Evolutionary conservation across 805 yeast genomes (phyloP), one percentile per base, ranked within the genome.

Genomic region (Cyberlindnera meyerae): DNA sequence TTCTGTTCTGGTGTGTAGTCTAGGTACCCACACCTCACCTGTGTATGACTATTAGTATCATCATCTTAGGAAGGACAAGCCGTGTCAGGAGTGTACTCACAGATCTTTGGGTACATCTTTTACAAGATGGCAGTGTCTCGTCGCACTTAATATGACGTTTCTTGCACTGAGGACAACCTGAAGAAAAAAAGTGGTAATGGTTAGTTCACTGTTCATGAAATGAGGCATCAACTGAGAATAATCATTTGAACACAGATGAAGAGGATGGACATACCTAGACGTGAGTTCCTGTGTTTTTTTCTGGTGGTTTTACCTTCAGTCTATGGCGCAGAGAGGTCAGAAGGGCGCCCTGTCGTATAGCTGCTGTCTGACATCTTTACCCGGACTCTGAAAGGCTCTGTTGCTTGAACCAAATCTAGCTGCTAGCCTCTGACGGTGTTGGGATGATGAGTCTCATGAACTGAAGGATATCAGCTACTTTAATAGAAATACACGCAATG

Each of bases 81-180:
- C n/a, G n/a, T n/a, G n/a, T n/a, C n/a, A n/a, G n/a, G 11, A n/a
- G 11, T 11, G 18, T 5, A 33, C 45, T 37, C 25, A 61, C 42
- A 4, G 39, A 29, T 25, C 48, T 37, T 3, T 38, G 15, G 4
- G 33, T 40, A 49, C 84, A 78, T 44, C 73, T 74, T 31, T 53
- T 53, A 49, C 84, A 78, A 27, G 59, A 55, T 2, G 84, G 83
- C 11, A 73, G 59, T 6, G 61, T 53, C 51, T 77, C 83, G 54
- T 77, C 82, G 51, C 84, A 77, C 45, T 77, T 78, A 46, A 77
- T 70, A 18, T 79, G 60, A 17, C 82, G 61, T 34, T 65, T 62
- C 45, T 77, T 76, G 54, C 84, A 77, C 26, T 77, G 75, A 4
- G 73, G 75, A 55, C 89, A 82, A 9, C 89, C 88, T 37, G 4